Percentiles rank a stretch among this genome's conserved stretches.
These are phyloP conservation scores for Mortierella sp. DNA, from an alignment of 371 early-diverging fungal species.

Conservation along the genomic window DNA sequence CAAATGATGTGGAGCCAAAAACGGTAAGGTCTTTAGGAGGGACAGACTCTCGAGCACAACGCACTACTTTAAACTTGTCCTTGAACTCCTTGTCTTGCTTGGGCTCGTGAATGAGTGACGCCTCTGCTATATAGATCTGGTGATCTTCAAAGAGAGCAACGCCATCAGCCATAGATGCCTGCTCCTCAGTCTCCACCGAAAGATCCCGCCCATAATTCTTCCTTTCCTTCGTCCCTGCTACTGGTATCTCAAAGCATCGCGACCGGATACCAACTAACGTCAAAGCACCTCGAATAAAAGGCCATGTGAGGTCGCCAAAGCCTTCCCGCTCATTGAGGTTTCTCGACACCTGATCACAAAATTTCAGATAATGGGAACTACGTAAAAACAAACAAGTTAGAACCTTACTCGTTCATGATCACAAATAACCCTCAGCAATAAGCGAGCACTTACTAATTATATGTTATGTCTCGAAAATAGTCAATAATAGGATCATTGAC, in stretches of 20 bases:
- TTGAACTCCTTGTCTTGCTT: conserved; percentile 20
- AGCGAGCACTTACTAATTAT: too few species aligned
- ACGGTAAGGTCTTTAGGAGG: too few species aligned
- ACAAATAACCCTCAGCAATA: too few species aligned
- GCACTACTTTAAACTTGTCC: conserved; percentile 19
- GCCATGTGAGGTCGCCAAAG: conserved; percentile 24
- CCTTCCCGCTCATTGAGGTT: conserved; percentile 33
- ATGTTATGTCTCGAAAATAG: too few species aligned
- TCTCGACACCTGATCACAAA: conserved; percentile 13
- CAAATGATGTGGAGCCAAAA: too few species aligned
- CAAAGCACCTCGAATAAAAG: conserved; percentile 32
- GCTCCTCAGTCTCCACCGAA: neutral
- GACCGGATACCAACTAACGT: conserved; percentile 18
- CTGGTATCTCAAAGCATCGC: conserved; percentile 17
- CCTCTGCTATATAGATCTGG: conserved; percentile 31
- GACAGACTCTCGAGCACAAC: too few species aligned
- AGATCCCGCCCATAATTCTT: conserved; percentile 13
- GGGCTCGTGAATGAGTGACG: conserved; percentile 12
- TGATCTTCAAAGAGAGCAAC: conserved; percentile 13
- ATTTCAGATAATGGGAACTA: conserved; percentile 24
- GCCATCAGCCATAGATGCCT: conserved; percentile 25
- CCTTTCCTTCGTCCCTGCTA: conserved; percentile 15
- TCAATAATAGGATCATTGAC: too few species aligned
- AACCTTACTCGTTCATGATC: too few species aligned
- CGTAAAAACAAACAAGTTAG: too few species aligned